A percentile compares a stretch with the other conserved stretches of the same genome.
phyloP scores from a whole-genome alignment of 106 monocot genomes.

The Dioscorea zingiberensis region DNA sequence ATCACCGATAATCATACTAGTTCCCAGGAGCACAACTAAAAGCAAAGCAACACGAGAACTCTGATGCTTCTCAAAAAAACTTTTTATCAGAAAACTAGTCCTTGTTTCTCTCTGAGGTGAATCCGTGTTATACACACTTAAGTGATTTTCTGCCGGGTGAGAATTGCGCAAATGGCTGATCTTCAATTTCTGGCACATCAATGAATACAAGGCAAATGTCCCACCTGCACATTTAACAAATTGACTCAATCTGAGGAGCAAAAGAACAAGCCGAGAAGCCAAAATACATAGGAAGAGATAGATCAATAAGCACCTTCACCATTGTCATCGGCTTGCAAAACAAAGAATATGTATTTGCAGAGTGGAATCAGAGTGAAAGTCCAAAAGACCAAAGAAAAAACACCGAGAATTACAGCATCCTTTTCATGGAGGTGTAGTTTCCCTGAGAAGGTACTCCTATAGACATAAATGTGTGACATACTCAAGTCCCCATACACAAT shows the following conservation, averaged over 20 bases:
- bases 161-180: conserved; percentile 37
- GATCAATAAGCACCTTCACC: conserved; percentile 44
- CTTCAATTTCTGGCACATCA: conserved; percentile 64
- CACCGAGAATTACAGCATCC: conserved; percentile 41
- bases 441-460: conserved; percentile 39
- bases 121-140: conserved; percentile 15
- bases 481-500: conserved; percentile 62
- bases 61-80: conserved; percentile 59
- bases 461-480: conserved; percentile 57
- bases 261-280: background rate
- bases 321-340: conserved; percentile 56
- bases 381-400: conserved; percentile 52
- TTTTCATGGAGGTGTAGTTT: conserved; percentile 25
- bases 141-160: conserved; percentile 15
- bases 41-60: conserved; percentile 46
- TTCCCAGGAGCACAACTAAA: conserved; percentile 63
- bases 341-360: conserved; percentile 41
- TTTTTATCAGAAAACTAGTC: conserved; percentile 43
- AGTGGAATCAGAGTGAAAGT: conserved; percentile 48
- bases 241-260: background rate
- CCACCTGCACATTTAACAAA: conserved; percentile 42
- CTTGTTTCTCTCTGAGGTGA: conserved; percentile 27
- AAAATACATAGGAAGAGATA: background rate
- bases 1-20: conserved; percentile 79
- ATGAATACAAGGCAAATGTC: conserved; percentile 82